Conservation (phyloP, 2,329 filamentous ascomycete species). For the Scytalidium lignicola region DNA sequence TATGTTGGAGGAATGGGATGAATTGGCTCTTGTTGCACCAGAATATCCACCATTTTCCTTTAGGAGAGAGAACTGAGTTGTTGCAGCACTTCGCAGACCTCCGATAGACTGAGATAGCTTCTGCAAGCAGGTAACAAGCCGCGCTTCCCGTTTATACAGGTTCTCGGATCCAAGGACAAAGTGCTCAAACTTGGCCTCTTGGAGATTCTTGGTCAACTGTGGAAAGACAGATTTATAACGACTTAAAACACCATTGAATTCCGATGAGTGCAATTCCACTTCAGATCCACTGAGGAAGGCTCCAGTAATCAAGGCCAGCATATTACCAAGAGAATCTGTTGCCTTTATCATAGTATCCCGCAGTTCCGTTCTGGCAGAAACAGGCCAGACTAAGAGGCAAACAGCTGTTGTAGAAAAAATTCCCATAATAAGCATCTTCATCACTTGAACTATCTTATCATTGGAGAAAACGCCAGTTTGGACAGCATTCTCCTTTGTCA, state of each 20-base stretch:
- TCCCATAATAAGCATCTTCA: slow-evolving; percentile 80
- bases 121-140: slow-evolving; percentile 78
- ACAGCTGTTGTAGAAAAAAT: slow-evolving; percentile 66
- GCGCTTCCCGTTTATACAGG: slow-evolving; percentile 73
- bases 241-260: slow-evolving; percentile 57
- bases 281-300: slow-evolving; percentile 82
- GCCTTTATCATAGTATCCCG: slow-evolving; percentile 68
- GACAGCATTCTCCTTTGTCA: slow-evolving; percentile 88
- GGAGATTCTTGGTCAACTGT: slow-evolving; percentile 69
- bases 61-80: slow-evolving; percentile 81
- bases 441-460: slow-evolving; percentile 73
- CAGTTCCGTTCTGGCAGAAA: slow-evolving; percentile 69
- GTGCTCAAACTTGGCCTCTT: slow-evolving; percentile 86
- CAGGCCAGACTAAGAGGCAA: slow-evolving; percentile 72
- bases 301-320: slow-evolving; percentile 74
- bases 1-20: slow-evolving; percentile 9
- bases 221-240: slow-evolving; percentile 64
- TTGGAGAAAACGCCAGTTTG: slow-evolving; percentile 77
- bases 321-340: slow-evolving; percentile 71
- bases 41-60: slow-evolving; percentile 45
- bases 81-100: slow-evolving; percentile 81
- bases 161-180: slow-evolving; percentile 75
- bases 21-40: slow-evolving; percentile 8
- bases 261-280: slow-evolving; percentile 63
- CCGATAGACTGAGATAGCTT: slow-evolving; percentile 83